These are phyloP conservation scores for Phytophthora colocasiae DNA, from an alignment of 352 stramenopile genomes.

Conservation along the genomic window DNA sequence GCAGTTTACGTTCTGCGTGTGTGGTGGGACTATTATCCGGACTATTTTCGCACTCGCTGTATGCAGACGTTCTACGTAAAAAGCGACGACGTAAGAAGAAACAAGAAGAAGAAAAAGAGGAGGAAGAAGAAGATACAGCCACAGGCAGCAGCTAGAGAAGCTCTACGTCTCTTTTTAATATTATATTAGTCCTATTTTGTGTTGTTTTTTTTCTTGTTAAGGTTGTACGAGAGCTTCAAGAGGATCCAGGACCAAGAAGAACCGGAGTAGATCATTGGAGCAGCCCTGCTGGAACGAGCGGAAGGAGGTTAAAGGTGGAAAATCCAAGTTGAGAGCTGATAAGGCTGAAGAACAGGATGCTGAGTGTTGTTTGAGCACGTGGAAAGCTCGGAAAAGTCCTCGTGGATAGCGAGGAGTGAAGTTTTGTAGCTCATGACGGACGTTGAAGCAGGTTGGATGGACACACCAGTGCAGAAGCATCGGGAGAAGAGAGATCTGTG, in stretches of 20 bases:
- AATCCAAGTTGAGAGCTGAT: not conserved
- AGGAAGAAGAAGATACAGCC: not conserved
- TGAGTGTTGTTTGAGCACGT: slow-evolving; percentile 25
- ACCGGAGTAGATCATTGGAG: slow-evolving; percentile 29
- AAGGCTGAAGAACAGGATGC: slow-evolving; percentile 23
- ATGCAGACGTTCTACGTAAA: slow-evolving; percentile 71
- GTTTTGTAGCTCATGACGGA: slow-evolving; percentile 41
- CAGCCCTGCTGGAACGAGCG: slow-evolving; percentile 42
- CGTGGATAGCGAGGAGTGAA: slow-evolving; percentile 50
- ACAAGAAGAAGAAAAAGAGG: slow-evolving; percentile 17
- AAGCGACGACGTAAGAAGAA: slow-evolving; percentile 23
- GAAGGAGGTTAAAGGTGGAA: slow-evolving; percentile 31
- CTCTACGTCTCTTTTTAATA: slow-evolving; percentile 5
- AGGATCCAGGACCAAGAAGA: slow-evolving; percentile 55
- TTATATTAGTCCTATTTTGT: slow-evolving; percentile 14
- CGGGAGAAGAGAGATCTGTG: slow-evolving; percentile 25
- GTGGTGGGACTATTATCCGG: slow-evolving; percentile 68
- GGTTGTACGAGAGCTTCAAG: slow-evolving; percentile 42
- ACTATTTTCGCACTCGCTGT: slow-evolving; percentile 75
- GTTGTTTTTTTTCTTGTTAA: slow-evolving; percentile 5
- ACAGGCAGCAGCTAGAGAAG: slow-evolving; percentile 7
- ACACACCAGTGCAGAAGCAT: slow-evolving; percentile 55
- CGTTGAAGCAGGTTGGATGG: slow-evolving; percentile 34
- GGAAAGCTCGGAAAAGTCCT: slow-evolving; percentile 49
- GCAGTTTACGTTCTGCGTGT: slow-evolving; percentile 67